Evolutionary conservation across 2,329 filamentous ascomycete species (phyloP).

Genomic region (Colletotrichum lindemuthianum): DNA sequence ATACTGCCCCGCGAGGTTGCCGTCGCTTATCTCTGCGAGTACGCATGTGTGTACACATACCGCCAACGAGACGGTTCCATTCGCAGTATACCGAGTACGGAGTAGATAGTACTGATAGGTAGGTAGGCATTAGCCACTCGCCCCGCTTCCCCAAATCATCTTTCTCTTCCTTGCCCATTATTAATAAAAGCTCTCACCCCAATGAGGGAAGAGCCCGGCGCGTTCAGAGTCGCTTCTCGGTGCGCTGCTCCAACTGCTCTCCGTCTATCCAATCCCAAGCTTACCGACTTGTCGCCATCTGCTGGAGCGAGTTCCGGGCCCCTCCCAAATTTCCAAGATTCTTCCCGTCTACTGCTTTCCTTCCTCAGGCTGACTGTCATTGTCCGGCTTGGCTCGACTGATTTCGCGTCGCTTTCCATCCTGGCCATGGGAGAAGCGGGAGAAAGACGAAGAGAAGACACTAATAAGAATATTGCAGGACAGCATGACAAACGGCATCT

Average conservation of each 20-base stretch:
- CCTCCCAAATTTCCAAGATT: neutral
- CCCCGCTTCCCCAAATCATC: constrained; percentile 38
- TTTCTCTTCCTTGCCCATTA: constrained; percentile 16
- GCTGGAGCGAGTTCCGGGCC: constrained; percentile 8
- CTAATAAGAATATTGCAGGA: too few species aligned
- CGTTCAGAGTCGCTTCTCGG: constrained; percentile 6
- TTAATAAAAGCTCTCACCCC: constrained; percentile 36
- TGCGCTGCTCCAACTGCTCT: constrained; percentile 22
- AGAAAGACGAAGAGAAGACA: too few species aligned
- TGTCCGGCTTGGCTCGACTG: neutral
- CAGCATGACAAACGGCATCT: too few species aligned
- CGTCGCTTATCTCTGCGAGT: too few species aligned
- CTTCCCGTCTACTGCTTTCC: neutral
- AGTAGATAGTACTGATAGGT: too few species aligned
- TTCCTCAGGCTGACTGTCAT: neutral
- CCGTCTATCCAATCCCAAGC: constrained; percentile 8
- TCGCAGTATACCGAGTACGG: too few species aligned
- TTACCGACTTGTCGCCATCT: neutral
- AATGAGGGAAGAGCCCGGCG: constrained; percentile 29
- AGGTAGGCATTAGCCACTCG: constrained; percentile 14
- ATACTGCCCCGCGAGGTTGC: too few species aligned
- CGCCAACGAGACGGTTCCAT: too few species aligned
- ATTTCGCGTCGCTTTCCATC: too few species aligned
- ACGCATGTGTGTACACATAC: too few species aligned
- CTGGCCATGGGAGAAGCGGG: too few species aligned